These are phyloP conservation scores for Apiospora arundinis DNA, from an alignment of 2,329 filamentous ascomycete genomes.

Conservation along the genomic window DNA sequence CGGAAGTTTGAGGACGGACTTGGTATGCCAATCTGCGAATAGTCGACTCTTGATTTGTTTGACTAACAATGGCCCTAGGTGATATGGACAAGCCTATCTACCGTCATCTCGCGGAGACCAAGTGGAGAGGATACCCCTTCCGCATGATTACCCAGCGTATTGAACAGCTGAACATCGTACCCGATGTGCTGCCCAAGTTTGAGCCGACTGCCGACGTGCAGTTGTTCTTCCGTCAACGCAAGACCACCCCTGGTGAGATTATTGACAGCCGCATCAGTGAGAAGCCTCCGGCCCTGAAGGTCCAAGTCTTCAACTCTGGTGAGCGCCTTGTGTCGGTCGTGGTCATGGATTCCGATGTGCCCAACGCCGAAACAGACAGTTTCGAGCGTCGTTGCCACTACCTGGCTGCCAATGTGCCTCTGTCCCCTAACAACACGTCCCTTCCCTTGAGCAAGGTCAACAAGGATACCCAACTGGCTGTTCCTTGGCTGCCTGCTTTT, in stretches of 20 bases:
- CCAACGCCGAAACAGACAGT: slow-evolving; percentile 73
- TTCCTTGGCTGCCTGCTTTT: slow-evolving; percentile 85
- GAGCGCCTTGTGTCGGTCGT: slow-evolving; percentile 83
- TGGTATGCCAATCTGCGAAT: slow-evolving; percentile 61
- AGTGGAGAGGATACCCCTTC: slow-evolving; percentile 86
- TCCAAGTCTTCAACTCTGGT: slow-evolving; percentile 85
- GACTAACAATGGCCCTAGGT: slow-evolving; percentile 56
- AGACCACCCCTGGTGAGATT: slow-evolving; percentile 77
- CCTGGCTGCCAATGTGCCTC: slow-evolving; percentile 71
- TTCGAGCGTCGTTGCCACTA: slow-evolving; percentile 88
- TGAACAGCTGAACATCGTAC: slow-evolving; percentile 83
- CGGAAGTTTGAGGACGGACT: slow-evolving; percentile 90
- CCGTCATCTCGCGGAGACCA: slow-evolving; percentile 82
- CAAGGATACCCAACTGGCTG: slow-evolving; percentile 68
- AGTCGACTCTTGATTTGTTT: background rate
- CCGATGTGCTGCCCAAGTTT: slow-evolving; percentile 83
- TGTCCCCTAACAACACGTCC: slow-evolving; percentile 59
- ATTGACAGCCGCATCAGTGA: slow-evolving; percentile 79
- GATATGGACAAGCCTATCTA: slow-evolving; percentile 98
- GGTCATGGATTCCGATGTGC: slow-evolving; percentile 90
- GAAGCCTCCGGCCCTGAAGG: slow-evolving; percentile 73
- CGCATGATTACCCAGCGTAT: slow-evolving; percentile 85
- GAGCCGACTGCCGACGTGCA: slow-evolving; percentile 81
- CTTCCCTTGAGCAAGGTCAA: slow-evolving; percentile 70
- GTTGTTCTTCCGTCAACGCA: slow-evolving; percentile 76